Conservation (phyloP, 441 rosid species). For the Viola pubescens region DNA sequence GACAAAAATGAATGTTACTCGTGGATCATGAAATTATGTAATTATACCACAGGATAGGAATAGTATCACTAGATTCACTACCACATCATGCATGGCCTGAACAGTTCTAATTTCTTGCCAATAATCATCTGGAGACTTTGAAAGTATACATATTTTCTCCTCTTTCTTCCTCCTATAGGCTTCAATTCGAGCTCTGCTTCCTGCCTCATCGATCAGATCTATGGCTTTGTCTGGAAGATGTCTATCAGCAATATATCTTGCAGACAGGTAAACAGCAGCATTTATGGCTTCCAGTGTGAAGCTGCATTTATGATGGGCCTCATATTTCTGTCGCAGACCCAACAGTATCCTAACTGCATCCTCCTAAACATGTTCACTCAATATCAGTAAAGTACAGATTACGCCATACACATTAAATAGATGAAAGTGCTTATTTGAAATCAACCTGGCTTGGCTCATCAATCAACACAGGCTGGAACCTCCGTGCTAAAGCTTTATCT, state of each 20-base stretch:
- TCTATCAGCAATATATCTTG: constrained; percentile 72
- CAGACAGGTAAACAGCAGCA: constrained; percentile 74
- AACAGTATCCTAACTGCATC: constrained; percentile 77
- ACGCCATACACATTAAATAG: constrained; percentile 7
- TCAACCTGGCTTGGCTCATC: constrained; percentile 55
- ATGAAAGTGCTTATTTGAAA: constrained; percentile 13
- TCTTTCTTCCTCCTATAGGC: constrained; percentile 80
- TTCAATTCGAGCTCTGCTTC: constrained; percentile 88
- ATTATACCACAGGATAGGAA: constrained; percentile 1
- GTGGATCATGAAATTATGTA: constrained; percentile 14
- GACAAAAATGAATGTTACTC: constrained; percentile 20
- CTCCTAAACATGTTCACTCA: constrained; percentile 39
- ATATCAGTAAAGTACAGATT: constrained; percentile 16
- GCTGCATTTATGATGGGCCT: constrained; percentile 81
- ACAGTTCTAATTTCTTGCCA: constrained; percentile 96
- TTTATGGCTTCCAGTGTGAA: constrained; percentile 73
- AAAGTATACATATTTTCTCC: constrained; percentile 64
- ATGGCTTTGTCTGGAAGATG: constrained; percentile 53
- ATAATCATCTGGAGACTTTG: constrained; percentile 77
- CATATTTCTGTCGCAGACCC: constrained; percentile 84
- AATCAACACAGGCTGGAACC: constrained; percentile 88
- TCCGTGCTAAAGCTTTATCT: constrained; percentile 83
- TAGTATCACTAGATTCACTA: constrained; percentile 25
- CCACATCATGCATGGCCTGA: constrained; percentile 96
- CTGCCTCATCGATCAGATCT: constrained; percentile 56